These are phyloP conservation scores for Fraxinus dipetala DNA, from an alignment of 305 asterid genomes.

Conservation along the genomic window DNA sequence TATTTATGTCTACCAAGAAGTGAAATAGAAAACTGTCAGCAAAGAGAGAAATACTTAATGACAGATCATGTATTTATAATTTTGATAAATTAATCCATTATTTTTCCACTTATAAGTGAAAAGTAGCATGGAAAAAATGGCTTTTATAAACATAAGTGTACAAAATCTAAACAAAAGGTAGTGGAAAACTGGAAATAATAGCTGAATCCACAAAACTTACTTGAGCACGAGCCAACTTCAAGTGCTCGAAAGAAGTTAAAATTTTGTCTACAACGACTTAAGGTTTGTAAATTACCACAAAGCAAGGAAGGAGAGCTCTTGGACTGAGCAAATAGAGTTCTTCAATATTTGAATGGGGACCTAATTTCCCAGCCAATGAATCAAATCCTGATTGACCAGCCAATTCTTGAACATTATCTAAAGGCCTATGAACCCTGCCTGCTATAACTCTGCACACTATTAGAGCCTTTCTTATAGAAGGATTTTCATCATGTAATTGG, in stretches of 20 bases:
- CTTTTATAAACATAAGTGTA: background rate
- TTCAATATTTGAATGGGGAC: constrained; percentile 66
- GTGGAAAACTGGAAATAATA: background rate
- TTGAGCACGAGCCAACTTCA: background rate
- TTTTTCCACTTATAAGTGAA: background rate
- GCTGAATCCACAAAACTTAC: background rate
- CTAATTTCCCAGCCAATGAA: constrained; percentile 84
- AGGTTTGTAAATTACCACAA: constrained; percentile 69
- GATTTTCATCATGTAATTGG: constrained; percentile 19
- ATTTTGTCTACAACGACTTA: background rate
- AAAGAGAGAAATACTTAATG: background rate
- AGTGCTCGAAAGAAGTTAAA: background rate
- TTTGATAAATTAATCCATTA: background rate
- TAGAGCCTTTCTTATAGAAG: constrained; percentile 47
- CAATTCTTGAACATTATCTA: constrained; percentile 68
- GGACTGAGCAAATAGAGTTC: constrained; percentile 77
- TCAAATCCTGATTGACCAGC: constrained; percentile 75
- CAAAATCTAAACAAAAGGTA: background rate
- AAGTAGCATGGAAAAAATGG: background rate
- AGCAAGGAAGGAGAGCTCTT: constrained; percentile 90
- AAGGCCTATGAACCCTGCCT: constrained; percentile 83
- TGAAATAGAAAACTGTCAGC: background rate
- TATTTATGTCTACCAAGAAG: background rate
- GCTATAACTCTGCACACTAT: constrained; percentile 90
- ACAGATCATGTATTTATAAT: background rate